These are phyloP conservation scores for Backusella westeae DNA, from an alignment of 192 early-diverging fungal species.

Conservation along the genomic window DNA sequence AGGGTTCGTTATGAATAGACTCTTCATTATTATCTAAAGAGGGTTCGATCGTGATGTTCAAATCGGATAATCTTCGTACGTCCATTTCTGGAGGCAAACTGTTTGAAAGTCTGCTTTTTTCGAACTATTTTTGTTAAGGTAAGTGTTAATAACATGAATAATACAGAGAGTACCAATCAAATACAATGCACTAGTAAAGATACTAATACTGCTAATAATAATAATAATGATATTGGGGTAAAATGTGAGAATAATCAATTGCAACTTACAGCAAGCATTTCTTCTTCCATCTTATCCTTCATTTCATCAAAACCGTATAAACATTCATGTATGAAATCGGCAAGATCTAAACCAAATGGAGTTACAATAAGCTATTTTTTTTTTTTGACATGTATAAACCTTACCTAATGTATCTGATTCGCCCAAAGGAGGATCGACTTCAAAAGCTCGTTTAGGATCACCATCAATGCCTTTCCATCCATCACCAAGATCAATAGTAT, in stretches of 20 bases:
- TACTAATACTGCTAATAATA: neutral
- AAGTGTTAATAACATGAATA: neutral
- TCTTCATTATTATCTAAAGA: slow-evolving; percentile 1
- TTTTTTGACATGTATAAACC: neutral
- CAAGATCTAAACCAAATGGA: slow-evolving; percentile 16
- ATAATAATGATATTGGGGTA: neutral
- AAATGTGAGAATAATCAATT: neutral
- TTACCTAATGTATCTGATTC: slow-evolving; percentile 11
- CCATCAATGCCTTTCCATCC: slow-evolving; percentile 29
- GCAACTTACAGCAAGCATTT: slow-evolving; percentile 17
- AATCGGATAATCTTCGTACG: slow-evolving; percentile 27
- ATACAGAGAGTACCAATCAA: neutral
- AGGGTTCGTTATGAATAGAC: neutral
- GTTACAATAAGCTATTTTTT: neutral
- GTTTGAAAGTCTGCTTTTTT: slow-evolving; percentile 17
- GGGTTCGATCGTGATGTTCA: slow-evolving; percentile 31
- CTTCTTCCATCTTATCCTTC: slow-evolving; percentile 29
- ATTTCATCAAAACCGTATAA: slow-evolving; percentile 37
- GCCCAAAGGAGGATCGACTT: neutral
- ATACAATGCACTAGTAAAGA: neutral
- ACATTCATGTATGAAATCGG: slow-evolving; percentile 36
- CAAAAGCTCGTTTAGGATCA: slow-evolving; percentile 3
- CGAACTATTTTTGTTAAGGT: slow-evolving; percentile 23
- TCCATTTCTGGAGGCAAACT: neutral
- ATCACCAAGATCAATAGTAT: slow-evolving; percentile 31